Conservation (phyloP, 164 flowering plant genomes). For the Piper betle region DNA sequence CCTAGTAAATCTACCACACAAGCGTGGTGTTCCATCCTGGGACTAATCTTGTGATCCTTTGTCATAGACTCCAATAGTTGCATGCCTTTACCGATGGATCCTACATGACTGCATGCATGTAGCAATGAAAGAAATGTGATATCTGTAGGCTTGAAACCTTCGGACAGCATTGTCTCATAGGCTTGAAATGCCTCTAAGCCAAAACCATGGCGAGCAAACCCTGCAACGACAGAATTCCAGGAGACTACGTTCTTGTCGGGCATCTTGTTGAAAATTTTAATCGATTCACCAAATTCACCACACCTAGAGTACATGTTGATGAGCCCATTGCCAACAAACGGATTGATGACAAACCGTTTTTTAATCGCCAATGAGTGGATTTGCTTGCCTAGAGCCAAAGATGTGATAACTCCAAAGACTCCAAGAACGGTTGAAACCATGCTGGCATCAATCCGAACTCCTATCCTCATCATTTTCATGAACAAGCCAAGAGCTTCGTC, state of each 20-base stretch:
- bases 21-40: slow-evolving; percentile 77
- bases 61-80: slow-evolving; percentile 57
- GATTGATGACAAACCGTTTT: slow-evolving; percentile 33
- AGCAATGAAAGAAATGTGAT: slow-evolving; percentile 77
- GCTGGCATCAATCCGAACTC: slow-evolving; percentile 45
- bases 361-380: slow-evolving; percentile 63
- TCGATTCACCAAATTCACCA: slow-evolving; percentile 56
- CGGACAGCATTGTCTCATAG: slow-evolving; percentile 54
- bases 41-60: slow-evolving; percentile 35
- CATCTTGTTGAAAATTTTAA: slow-evolving; percentile 40
- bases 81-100: slow-evolving; percentile 61
- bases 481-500: slow-evolving; percentile 64
- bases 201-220: slow-evolving; percentile 77
- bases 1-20: slow-evolving; percentile 85
- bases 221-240: slow-evolving; percentile 84
- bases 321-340: slow-evolving; percentile 67
- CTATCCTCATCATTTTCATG: slow-evolving; percentile 35
- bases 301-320: slow-evolving; percentile 88
- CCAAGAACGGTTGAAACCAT: slow-evolving; percentile 75
- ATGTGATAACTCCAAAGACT: slow-evolving; percentile 48
- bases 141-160: slow-evolving; percentile 56
- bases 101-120: slow-evolving; percentile 86
- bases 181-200: slow-evolving; percentile 50
- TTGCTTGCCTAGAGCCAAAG: slow-evolving; percentile 60
- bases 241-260: slow-evolving; percentile 43